Base-by-base conservation (phyloP, 768 basidiomycete genomes). In the Galerina sulciceps region DNA sequence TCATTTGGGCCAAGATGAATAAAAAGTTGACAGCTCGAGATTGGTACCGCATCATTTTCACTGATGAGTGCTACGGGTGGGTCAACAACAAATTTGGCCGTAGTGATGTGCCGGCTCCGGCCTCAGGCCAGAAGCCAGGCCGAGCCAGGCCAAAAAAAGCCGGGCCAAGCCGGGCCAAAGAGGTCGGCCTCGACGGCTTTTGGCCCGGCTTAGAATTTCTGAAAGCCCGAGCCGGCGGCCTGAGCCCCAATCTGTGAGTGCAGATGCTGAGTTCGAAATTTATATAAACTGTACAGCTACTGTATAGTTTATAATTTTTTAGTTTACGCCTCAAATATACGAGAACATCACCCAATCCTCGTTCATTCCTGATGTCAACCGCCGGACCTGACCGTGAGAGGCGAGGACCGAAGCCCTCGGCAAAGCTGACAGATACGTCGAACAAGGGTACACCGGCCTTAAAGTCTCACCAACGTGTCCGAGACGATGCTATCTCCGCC, bases 71-170 rank as follows among this genome's bases (percentile, higher is more conserved):
- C 41, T 43, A 43, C 15, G 15, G 15, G 6, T 43, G 14, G 6
- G 41, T 43, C 41, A 18, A 18, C 5, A 15, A 5, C 5, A 43
- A 43, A 43, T 6, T 5, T 15, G 41, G 41, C n/a, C n/a, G n/a
- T 59, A 53, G 60, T 62, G 61, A 58, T 62, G 54, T 59, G 55
- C 55, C 18, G 55, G 60, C 60, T 61, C 36, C 36, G 60, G 60
- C 60, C 35, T 49, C 18, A 45, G 18, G 60, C 55, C 60, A 18
- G 14, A 52, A 47, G 60, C 60, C 60, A 17, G 55, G 42, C 51
- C 56, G 53, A 55, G 59, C 59, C 53, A 13, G 31, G 53, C 59
- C 54, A n/a, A 40, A 26, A 40, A 23, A 45, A 57, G 60, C 55
- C 60, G n/a, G 55, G 42, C 44, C 56, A 53, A 57, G 56, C 55